Conservation (phyloP, 257 asterid species). For the Eustoma russellianum region DNA sequence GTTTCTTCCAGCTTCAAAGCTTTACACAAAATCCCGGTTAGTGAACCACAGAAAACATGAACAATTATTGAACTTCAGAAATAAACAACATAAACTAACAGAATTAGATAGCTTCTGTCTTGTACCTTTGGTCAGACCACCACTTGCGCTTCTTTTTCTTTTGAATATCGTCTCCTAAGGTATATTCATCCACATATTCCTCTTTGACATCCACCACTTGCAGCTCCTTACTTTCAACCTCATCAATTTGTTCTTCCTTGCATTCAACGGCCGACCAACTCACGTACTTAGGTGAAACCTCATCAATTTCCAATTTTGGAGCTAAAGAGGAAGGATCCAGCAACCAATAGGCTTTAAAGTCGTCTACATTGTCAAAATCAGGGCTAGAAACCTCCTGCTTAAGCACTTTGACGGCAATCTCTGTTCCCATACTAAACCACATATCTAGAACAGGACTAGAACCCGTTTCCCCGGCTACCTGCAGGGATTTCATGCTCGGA, state of each 20-base stretch:
- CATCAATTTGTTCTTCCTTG: slow-evolving; percentile 12
- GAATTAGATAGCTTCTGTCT: too few relatives aligned
- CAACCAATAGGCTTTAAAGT: slow-evolving; percentile 17
- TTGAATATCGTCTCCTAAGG: too few relatives aligned
- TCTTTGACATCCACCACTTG: too few relatives aligned
- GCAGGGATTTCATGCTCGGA: slow-evolving; percentile 14
- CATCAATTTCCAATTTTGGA: slow-evolving; percentile 19
- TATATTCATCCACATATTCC: not conserved
- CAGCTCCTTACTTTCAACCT: slow-evolving; percentile 6
- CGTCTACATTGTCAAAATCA: slow-evolving; percentile 7
- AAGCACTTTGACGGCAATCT: slow-evolving; percentile 17
- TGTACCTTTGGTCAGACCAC: slow-evolving; percentile 24
- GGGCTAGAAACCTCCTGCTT: slow-evolving; percentile 9
- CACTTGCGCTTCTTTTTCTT: slow-evolving; percentile 17
- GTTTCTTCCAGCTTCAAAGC: slow-evolving; percentile 16
- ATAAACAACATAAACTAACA: too few relatives aligned
- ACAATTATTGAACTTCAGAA: too few relatives aligned
- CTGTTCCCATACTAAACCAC: slow-evolving; percentile 16
- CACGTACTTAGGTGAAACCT: slow-evolving; percentile 7
- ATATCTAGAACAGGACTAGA: slow-evolving; percentile 13
- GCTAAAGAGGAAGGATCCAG: not conserved
- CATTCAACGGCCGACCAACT: not conserved
- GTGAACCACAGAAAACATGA: not conserved
- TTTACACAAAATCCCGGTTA: slow-evolving; percentile 9
- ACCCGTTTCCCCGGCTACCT: not conserved